phyloP scores from a whole-genome alignment of 2,329 filamentous ascomycete genomes.

The Metarhizium rileyi region DNA sequence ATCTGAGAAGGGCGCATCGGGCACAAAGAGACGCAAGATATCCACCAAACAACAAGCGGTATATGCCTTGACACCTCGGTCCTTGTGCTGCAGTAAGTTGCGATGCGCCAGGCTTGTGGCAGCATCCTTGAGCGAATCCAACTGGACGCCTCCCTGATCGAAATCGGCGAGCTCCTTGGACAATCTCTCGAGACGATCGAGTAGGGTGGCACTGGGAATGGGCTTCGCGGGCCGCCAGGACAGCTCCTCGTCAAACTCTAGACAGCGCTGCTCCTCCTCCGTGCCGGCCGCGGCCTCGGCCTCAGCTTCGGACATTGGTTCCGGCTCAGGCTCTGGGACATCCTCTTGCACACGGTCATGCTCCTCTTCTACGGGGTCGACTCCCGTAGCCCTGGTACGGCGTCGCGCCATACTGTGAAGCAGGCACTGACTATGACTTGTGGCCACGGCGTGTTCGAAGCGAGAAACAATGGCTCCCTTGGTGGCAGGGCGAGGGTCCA shows the following conservation, averaged over 20 bases:
- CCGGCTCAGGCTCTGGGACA: slow-evolving; percentile 11
- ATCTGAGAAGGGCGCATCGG: slow-evolving; percentile 85
- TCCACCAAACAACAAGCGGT: slow-evolving; percentile 85
- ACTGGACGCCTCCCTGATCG: slow-evolving; percentile 77
- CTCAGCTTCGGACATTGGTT: slow-evolving; percentile 4
- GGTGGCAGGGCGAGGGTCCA: slow-evolving; percentile 1
- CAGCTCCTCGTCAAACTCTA: slow-evolving; percentile 77
- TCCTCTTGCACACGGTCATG: slow-evolving; percentile 11
- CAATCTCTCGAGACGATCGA: slow-evolving; percentile 70
- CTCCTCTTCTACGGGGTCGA: slow-evolving; percentile 18
- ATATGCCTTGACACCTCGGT: slow-evolving; percentile 85
- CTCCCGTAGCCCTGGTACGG: slow-evolving; percentile 23
- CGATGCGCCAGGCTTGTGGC: slow-evolving; percentile 76
- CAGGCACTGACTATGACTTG: slow-evolving; percentile 3
- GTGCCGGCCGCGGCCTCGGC: slow-evolving; percentile 2
- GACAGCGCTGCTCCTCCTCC: slow-evolving; percentile 22
- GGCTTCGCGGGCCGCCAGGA: slow-evolving; percentile 88
- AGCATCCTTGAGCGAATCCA: slow-evolving; percentile 73
- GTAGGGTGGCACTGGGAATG: slow-evolving; percentile 72
- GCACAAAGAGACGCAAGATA: slow-evolving; percentile 84
- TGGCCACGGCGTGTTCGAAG: slow-evolving; percentile 4
- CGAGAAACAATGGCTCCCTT: neutral
- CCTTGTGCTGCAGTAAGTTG: slow-evolving; percentile 82
- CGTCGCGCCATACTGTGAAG: slow-evolving; percentile 26
- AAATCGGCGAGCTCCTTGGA: slow-evolving; percentile 74